Evolutionary conservation across 2,329 filamentous ascomycete genomes (phyloP).

Genomic region (Colletotrichum eremochloae): DNA sequence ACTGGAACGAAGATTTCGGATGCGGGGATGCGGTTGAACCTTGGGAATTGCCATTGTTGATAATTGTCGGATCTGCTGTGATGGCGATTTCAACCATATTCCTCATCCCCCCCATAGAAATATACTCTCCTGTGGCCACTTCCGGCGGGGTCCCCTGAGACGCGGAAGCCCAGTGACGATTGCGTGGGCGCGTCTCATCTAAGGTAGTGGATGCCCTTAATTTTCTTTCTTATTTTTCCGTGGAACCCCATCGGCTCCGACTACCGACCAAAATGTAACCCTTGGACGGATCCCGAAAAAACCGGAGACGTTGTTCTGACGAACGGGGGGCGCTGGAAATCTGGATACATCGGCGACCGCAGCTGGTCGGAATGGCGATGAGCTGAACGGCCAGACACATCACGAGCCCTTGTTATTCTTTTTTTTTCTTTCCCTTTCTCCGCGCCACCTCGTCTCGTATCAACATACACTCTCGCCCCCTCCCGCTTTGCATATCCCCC

Average conservation of each 20-base stretch:
- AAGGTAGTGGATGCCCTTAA: background rate
- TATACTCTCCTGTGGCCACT: background rate
- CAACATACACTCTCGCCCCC: background rate
- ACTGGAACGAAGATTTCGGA: background rate
- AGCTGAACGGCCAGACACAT: constrained; percentile 16
- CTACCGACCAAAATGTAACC: constrained; percentile 7
- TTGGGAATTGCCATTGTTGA: constrained; percentile 15
- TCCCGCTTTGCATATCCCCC: background rate
- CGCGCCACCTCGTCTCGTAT: constrained; percentile 28
- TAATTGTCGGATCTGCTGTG: background rate
- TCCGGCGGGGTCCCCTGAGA: background rate
- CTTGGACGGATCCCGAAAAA: background rate
- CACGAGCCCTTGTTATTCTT: background rate
- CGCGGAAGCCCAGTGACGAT: constrained; percentile 7
- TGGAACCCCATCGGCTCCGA: constrained; percentile 1
- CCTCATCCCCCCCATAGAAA: background rate
- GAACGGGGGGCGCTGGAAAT: background rate
- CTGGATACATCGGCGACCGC: background rate
- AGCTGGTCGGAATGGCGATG: constrained; percentile 14
- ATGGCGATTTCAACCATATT: background rate
- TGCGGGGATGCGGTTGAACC: constrained; percentile 1
- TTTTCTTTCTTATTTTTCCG: background rate
- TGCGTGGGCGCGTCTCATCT: constrained; percentile 36
- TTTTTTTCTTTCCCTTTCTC: background rate
- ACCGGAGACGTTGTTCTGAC: background rate